Evolutionary conservation across 192 early-diverging fungal genomes (phyloP).

Genomic region (Physocladia obscura): DNA sequence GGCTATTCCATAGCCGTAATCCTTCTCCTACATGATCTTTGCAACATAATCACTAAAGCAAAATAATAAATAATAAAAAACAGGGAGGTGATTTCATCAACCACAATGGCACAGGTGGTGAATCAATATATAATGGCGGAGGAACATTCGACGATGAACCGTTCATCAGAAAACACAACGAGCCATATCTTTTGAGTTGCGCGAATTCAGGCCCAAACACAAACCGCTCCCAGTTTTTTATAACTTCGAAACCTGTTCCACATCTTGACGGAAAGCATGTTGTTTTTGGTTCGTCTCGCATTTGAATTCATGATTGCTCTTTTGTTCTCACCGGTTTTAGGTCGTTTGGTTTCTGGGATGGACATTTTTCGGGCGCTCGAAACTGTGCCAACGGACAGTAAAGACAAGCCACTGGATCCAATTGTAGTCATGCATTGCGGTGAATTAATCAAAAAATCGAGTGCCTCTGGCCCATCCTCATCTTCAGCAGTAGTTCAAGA

Average conservation of each 20-base stretch:
- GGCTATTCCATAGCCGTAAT: background rate
- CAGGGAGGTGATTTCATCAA: constrained; percentile 54
- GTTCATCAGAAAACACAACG: constrained; percentile 47
- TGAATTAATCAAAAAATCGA: constrained; percentile 64
- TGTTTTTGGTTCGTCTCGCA: no score
- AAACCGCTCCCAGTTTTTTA: constrained; percentile 89
- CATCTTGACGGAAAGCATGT: constrained; percentile 73
- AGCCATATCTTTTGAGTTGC: constrained; percentile 71
- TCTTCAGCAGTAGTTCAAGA: constrained; percentile 19
- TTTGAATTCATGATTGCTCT: no score
- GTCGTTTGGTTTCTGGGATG: constrained; percentile 69
- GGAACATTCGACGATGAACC: constrained; percentile 70
- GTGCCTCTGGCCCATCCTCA: constrained; percentile 7
- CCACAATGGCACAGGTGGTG: constrained; percentile 59
- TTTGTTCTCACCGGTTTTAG: background rate
- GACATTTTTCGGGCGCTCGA: constrained; percentile 79
- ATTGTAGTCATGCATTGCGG: constrained; percentile 85
- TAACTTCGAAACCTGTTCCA: constrained; percentile 72
- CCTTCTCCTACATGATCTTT: background rate
- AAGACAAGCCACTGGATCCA: constrained; percentile 74
- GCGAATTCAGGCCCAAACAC: constrained; percentile 79
- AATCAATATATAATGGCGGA: constrained; percentile 76
- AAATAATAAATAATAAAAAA: no score
- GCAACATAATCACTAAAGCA: no score
- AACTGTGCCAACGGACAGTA: constrained; percentile 70